A percentile compares a stretch with the other conserved stretches of the same genome.
Conservation (phyloP, 305 asterid genomes). For the Euphrasia arctica region DNA sequence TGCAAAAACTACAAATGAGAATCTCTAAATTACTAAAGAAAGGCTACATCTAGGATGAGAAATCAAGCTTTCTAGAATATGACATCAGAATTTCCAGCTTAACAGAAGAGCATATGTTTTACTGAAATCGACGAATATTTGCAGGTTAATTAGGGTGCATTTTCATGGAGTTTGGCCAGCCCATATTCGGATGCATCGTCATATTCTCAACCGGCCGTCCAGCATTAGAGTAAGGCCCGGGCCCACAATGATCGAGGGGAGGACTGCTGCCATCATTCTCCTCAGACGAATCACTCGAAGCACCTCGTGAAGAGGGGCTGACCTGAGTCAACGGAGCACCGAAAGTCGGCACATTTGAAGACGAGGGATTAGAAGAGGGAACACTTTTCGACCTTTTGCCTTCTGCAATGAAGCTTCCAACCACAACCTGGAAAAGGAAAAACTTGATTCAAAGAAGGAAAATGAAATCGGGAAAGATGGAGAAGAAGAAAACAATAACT, state of each 20-base stretch:
- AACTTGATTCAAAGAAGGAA: neutral
- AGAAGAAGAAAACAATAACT: neutral
- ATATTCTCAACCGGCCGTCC: slow-evolving; percentile 49
- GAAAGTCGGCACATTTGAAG: slow-evolving; percentile 55
- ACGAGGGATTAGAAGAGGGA: slow-evolving; percentile 31
- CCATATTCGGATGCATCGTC: slow-evolving; percentile 60
- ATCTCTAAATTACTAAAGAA: neutral
- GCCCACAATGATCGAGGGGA: slow-evolving; percentile 33
- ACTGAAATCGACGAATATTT: neutral
- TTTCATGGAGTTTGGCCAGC: slow-evolving; percentile 72
- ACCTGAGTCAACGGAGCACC: slow-evolving; percentile 46
- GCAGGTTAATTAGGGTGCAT: slow-evolving; percentile 47
- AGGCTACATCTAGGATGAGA: neutral
- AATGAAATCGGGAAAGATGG: no score
- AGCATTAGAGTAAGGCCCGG: slow-evolving; percentile 40
- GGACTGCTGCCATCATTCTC: slow-evolving; percentile 45
- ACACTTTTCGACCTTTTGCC: slow-evolving; percentile 60
- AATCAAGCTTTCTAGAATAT: neutral
- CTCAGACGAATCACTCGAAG: slow-evolving; percentile 69
- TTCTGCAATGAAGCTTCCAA: slow-evolving; percentile 85
- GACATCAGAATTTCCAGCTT: slow-evolving; percentile 1
- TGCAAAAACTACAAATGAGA: no score
- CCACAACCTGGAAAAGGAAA: slow-evolving; percentile 53
- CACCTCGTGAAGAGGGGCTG: slow-evolving; percentile 68
- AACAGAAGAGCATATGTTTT: neutral